phyloP scores from a whole-genome alignment of 495 filamentous ascomycete genomes.

The Daldinia decipiens region DNA sequence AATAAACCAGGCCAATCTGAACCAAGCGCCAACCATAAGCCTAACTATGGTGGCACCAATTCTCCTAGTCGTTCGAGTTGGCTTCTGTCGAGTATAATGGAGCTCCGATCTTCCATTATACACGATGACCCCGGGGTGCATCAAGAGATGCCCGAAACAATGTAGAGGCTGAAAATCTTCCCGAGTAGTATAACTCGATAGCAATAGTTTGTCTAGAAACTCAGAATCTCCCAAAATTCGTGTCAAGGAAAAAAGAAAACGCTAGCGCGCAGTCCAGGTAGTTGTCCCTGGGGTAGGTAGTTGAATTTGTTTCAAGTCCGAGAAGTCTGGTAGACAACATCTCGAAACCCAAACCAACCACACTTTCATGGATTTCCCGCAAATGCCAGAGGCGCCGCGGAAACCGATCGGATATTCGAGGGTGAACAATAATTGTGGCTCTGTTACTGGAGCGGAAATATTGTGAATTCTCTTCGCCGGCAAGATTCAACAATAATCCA shows the following conservation, averaged over 20 bases:
- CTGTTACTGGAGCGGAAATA: conserved; percentile 2
- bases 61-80: not conserved
- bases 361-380: not conserved
- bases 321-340: not conserved
- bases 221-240: conserved; percentile 4
- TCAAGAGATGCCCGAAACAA: conserved; percentile 4
- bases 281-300: not conserved
- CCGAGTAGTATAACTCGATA: not conserved
- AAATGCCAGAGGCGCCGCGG: conserved; percentile 1
- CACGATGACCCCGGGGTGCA: not conserved
- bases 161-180: not conserved
- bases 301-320: not conserved
- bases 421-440: conserved; percentile 8
- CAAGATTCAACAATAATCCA: conserved; percentile 18
- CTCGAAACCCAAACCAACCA: conserved; percentile 2
- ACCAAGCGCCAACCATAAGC: conserved; percentile 8
- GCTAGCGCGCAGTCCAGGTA: not conserved
- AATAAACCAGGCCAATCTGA: conserved; percentile 8
- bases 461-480: conserved; percentile 13
- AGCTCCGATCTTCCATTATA: not conserved
- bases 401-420: conserved; percentile 15
- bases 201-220: not conserved
- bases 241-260: conserved; percentile 2
- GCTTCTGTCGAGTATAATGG: conserved; percentile 7
- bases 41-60: conserved; percentile 11